Evolutionary conservation across 2,329 filamentous ascomycete species (phyloP).

Genomic region (Fusarium lateritium): DNA sequence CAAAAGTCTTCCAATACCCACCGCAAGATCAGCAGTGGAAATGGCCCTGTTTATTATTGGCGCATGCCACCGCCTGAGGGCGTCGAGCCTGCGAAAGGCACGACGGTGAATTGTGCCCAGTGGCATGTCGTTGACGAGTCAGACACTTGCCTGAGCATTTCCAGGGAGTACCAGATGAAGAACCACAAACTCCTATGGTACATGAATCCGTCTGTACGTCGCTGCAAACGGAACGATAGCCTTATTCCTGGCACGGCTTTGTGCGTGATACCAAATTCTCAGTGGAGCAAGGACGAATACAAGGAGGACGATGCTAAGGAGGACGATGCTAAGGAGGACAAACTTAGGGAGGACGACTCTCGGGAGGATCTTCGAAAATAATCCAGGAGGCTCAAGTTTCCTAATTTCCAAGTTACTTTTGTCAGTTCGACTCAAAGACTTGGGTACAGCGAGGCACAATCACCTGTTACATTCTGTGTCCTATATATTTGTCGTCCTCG

Average conservation of each 20-base stretch:
- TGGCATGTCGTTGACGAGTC: conserved; percentile 15
- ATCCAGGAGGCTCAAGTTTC: too few relatives aligned
- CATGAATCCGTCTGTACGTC: conserved; percentile 17
- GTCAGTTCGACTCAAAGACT: too few relatives aligned
- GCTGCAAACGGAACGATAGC: not conserved
- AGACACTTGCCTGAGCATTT: conserved; percentile 14
- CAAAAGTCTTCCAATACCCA: not conserved
- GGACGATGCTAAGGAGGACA: too few relatives aligned
- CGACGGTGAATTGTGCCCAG: conserved; percentile 16
- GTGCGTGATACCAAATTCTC: conserved; percentile 18
- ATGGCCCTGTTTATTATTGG: not conserved
- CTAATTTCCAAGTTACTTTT: too few relatives aligned
- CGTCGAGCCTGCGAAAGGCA: conserved; percentile 12
- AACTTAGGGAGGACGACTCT: too few relatives aligned
- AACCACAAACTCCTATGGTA: not conserved
- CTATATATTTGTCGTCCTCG: too few relatives aligned
- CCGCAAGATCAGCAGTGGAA: conserved; percentile 4
- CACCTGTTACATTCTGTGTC: too few relatives aligned
- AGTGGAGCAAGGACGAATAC: conserved; percentile 1
- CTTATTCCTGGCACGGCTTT: conserved; percentile 22
- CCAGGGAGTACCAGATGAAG: not conserved
- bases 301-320: too few relatives aligned
- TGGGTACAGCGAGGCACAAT: too few relatives aligned
- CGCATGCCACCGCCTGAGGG: not conserved
- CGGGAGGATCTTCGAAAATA: too few relatives aligned